phyloP scores from a whole-genome alignment of 2,329 filamentous ascomycete species.

The Colletotrichum lupini region DNA sequence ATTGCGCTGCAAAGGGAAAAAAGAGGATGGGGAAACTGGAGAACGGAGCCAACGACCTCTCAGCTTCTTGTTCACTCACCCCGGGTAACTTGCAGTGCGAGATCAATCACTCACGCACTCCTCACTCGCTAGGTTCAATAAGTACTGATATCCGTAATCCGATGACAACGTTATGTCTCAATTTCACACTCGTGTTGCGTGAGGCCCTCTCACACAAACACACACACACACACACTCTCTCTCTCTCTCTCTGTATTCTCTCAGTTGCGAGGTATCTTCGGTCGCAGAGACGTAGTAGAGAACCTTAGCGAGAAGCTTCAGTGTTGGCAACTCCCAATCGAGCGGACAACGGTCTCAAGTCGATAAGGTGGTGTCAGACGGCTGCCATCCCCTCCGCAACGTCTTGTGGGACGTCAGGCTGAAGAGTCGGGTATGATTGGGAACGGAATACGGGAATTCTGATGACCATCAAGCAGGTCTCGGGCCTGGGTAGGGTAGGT shows the following conservation, averaged over 20 bases:
- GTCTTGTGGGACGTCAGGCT: constrained; percentile 36
- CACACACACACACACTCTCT: neutral
- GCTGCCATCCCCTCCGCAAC: constrained; percentile 35
- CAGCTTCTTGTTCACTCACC: constrained; percentile 23
- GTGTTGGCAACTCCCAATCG: constrained; percentile 17
- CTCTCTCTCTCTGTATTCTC: neutral
- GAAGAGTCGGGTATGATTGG: constrained; percentile 31
- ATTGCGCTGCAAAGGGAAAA: constrained; percentile 33
- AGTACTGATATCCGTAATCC: neutral
- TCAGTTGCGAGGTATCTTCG: neutral
- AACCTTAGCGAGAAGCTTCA: constrained; percentile 27
- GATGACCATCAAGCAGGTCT: constrained; percentile 33
- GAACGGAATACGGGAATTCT: constrained; percentile 26
- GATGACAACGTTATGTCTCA: neutral
- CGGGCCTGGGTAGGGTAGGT: constrained; percentile 15
- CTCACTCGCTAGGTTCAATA: too few relatives aligned
- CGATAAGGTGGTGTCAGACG: constrained; percentile 31
- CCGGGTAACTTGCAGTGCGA: constrained; percentile 13
- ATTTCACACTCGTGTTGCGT: neutral
- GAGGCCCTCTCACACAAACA: neutral
- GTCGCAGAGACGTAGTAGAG: constrained; percentile 16
- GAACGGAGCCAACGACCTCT: constrained; percentile 19
- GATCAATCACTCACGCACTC: neutral
- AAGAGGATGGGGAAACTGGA: constrained; percentile 34
- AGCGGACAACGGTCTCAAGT: constrained; percentile 31